Conservation (phyloP, 1,139 yeast genomes). For the Geotrichum carabidarum region DNA sequence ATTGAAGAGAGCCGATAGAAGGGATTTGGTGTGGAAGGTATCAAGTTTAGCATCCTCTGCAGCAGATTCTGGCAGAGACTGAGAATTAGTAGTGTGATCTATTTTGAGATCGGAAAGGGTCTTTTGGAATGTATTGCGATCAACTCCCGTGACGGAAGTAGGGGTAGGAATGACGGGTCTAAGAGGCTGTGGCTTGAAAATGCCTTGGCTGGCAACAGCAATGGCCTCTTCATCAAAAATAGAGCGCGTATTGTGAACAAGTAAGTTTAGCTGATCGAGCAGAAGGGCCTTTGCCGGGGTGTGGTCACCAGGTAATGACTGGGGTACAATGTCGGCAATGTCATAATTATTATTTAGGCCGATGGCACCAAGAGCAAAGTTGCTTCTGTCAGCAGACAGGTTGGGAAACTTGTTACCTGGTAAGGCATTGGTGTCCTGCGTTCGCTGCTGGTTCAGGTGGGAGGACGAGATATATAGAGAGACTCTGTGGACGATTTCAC, state of each 20-base stretch:
- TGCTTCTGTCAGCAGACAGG: background rate
- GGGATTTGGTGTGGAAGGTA: conserved; percentile 10
- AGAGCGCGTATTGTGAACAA: conserved; percentile 17
- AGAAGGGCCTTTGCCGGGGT: conserved; percentile 26
- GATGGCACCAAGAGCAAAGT: background rate
- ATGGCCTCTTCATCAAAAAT: conserved; percentile 10
- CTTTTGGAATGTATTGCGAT: background rate
- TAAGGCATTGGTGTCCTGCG: conserved; percentile 2
- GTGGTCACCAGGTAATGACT: conserved; percentile 24
- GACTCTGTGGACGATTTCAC: conserved; percentile 16
- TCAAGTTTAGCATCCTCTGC: background rate
- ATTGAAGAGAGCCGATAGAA: conserved; percentile 27
- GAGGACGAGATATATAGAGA: conserved; percentile 17
- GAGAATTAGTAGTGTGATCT: background rate
- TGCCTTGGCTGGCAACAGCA: background rate
- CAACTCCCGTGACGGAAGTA: conserved; percentile 3
- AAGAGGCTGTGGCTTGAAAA: conserved; percentile 1
- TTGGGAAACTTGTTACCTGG: background rate
- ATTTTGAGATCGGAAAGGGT: background rate
- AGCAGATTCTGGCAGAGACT: background rate
- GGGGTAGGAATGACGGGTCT: background rate
- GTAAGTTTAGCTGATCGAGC: conserved; percentile 21
- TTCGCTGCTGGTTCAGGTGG: conserved; percentile 12
- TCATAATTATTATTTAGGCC: conserved; percentile 2
- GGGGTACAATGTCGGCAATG: conserved; percentile 12